Base-by-base conservation (phyloP, 345 rosid species). In the Noccaea caerulescens region DNA sequence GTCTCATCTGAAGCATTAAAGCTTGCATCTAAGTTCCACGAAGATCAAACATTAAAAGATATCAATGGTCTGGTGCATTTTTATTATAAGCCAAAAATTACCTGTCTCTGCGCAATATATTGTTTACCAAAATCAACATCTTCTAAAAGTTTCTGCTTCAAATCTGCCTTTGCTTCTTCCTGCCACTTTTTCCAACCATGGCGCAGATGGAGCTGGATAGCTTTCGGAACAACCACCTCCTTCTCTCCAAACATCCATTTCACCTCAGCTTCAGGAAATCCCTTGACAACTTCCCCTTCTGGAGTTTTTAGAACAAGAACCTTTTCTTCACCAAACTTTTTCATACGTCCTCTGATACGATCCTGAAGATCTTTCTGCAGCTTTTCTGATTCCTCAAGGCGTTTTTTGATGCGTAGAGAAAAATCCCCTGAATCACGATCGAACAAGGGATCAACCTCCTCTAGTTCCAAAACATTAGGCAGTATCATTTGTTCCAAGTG, bases 181-280 rank as follows among this genome's bases (percentile, higher is more conserved):
- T 95, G 85, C 98, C 98, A 92, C 70, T 79, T 86, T 81, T 89
- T 92, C 98, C 98, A 92, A 18, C 96, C 96, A 80, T 92, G 94
- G 69, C 86, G 84, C 76, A 92, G 77, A 79, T 84, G 91, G 54
- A 82, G 80, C 63, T 84, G 70, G 63, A 82, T 75, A 44, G 98
- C 98, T 84, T 88, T 89, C 20, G 96, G 96, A 80, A 88, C 89
- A 74, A 92, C 84, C 66, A 89, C 86, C 78, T 88, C 92, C 82
- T 83, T 89, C 69, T 85, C 84, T 78, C 94, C 96, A 72, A 92
- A 92, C 91, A 86, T 88, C 98, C 98, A 89, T 80, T 89, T 92
- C 84, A 86, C 49, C 81, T 92, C 91, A 71, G 82, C 82, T 73
- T 85, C 96, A 32, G 98, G 98, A 83, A 80, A 92, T 34, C 98